Conservation (phyloP, 2,329 filamentous ascomycete genomes). For the Sordariomycetes sp. region DNA sequence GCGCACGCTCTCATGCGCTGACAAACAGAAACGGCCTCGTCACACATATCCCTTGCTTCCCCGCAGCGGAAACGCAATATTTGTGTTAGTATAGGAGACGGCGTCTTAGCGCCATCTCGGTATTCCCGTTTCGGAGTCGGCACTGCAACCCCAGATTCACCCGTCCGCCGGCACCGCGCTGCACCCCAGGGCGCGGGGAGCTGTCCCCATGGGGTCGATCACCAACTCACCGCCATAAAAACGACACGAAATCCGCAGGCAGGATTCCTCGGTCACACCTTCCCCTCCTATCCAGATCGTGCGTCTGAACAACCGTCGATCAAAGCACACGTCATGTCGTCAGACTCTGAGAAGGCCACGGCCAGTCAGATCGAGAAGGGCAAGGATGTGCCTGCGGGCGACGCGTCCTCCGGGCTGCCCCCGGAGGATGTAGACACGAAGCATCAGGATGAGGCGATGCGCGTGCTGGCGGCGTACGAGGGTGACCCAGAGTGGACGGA, state of each 20-base stretch:
- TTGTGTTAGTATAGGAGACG: neutral
- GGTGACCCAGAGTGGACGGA: constrained; percentile 27
- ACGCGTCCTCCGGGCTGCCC: neutral
- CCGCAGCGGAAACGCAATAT: no score
- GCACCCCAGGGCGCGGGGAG: neutral
- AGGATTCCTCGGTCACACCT: no score
- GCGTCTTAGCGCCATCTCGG: neutral
- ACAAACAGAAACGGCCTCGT: neutral
- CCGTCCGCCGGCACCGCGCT: neutral
- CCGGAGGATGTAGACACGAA: constrained; percentile 15
- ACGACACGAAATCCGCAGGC: neutral
- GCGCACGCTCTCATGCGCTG: no score
- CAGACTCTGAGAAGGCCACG: constrained; percentile 8
- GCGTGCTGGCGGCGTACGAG: constrained; percentile 23
- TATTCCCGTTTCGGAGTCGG: neutral
- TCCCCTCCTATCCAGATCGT: neutral
- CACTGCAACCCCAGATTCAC: neutral
- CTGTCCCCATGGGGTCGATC: constrained; percentile 2
- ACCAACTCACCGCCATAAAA: constrained; percentile 2
- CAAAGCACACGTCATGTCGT: constrained; percentile 2
- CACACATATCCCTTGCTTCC: neutral
- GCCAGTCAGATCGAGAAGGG: constrained; percentile 6
- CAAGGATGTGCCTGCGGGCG: neutral
- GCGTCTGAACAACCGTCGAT: neutral
- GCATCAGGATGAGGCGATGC: constrained; percentile 23